These are phyloP conservation scores for Deakozyma indianensis DNA, from an alignment of 805 yeast genomes.

Conservation along the genomic window DNA sequence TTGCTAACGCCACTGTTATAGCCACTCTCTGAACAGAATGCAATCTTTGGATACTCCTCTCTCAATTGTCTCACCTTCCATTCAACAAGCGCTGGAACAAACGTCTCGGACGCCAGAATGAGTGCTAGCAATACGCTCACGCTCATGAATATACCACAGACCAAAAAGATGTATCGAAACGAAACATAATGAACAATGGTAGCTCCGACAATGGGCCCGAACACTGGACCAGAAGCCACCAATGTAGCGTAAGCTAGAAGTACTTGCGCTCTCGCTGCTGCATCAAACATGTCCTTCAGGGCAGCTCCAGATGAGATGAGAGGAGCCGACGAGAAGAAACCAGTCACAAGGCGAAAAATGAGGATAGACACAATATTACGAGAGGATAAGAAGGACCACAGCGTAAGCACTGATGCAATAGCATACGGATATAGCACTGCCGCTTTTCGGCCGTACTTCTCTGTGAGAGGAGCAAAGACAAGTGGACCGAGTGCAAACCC, in stretches of 20 bases:
- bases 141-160: constrained; percentile 4
- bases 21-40: neutral
- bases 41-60: constrained; percentile 1
- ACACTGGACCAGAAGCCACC: constrained; percentile 8
- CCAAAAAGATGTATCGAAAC: constrained; percentile 4
- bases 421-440: constrained; percentile 35
- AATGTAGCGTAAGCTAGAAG: constrained; percentile 7
- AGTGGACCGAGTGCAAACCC: constrained; percentile 53
- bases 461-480: constrained; percentile 44
- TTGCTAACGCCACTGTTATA: neutral
- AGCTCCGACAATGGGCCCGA: constrained; percentile 9
- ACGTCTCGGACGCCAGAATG: constrained; percentile 5
- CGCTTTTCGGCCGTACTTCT: constrained; percentile 38
- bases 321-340: constrained; percentile 48
- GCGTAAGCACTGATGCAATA: constrained; percentile 30
- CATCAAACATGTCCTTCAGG: constrained; percentile 8
- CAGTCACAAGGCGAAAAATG: constrained; percentile 40
- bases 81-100: constrained; percentile 5
- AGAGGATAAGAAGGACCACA: constrained; percentile 22
- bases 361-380: constrained; percentile 26
- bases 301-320: constrained; percentile 47
- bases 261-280: constrained; percentile 5
- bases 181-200: constrained; percentile 3
- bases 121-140: constrained; percentile 2
- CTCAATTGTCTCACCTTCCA: constrained; percentile 4